These are phyloP conservation scores for Chrysosporium queenslandicum DNA, from an alignment of 2,329 filamentous ascomycete species.

Conservation along the genomic window DNA sequence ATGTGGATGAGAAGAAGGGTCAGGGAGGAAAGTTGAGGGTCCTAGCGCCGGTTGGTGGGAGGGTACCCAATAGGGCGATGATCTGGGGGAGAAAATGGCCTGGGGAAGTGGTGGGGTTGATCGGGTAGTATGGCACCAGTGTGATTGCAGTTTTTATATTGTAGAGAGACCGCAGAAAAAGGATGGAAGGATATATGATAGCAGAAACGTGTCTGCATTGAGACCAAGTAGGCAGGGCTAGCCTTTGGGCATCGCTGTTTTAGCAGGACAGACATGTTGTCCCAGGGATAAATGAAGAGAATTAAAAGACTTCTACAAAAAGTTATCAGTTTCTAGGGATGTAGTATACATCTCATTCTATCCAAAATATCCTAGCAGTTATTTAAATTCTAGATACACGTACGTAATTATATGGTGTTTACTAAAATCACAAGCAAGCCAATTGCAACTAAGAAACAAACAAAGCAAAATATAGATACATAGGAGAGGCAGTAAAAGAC, in stretches of 20 bases:
- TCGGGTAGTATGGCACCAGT: constrained; percentile 40
- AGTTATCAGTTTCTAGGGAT: not conserved
- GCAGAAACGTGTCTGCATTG: no score
- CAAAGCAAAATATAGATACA: not conserved
- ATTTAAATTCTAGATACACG: no score
- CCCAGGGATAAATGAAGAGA: no score
- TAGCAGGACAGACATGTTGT: no score
- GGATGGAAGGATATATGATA: no score
- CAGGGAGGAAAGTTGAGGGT: constrained; percentile 59
- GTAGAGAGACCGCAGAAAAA: no score
- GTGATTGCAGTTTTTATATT: no score
- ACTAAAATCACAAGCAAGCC: not conserved
- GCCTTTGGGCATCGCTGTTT: no score
- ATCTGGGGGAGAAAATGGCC: constrained; percentile 74
- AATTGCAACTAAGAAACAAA: not conserved
- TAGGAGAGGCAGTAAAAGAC: not conserved
- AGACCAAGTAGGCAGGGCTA: no score
- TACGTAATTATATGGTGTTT: no score
- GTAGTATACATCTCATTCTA: not conserved
- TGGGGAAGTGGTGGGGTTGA: constrained; percentile 67
- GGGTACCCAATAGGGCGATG: constrained; percentile 67
- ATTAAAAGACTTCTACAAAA: no score
- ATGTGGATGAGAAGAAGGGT: constrained; percentile 70
- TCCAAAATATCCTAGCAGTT: not conserved
- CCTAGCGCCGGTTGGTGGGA: constrained; percentile 71